A percentile compares a stretch with the other conserved stretches of the same genome.
phyloP scores from a whole-genome alignment of 2,329 filamentous ascomycete species.

The Ceratocystis eucalypticola region DNA sequence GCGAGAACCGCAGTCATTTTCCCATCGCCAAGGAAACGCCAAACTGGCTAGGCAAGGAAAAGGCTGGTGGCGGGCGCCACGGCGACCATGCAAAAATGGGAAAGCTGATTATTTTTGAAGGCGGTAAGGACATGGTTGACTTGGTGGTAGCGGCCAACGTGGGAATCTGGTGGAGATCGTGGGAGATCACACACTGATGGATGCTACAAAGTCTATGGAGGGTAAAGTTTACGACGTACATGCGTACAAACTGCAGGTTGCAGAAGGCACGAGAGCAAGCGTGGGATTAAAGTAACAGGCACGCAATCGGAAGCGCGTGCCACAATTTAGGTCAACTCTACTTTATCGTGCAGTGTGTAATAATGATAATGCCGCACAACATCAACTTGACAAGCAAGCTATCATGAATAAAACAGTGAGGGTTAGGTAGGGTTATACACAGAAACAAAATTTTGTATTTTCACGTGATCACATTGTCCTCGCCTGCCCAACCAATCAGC shows the following conservation, averaged over 20 bases:
- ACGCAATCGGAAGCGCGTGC: too few relatives aligned
- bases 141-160: conserved; percentile 82
- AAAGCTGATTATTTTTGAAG: conserved; percentile 78
- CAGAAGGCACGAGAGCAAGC: too few relatives aligned
- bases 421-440: too few relatives aligned
- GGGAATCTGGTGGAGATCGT: conserved; percentile 85
- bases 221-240: not conserved
- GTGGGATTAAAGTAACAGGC: too few relatives aligned
- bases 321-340: too few relatives aligned
- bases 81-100: conserved; percentile 85
- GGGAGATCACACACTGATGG: conserved; percentile 41
- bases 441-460: not conserved
- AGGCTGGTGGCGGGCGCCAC: conserved; percentile 70
- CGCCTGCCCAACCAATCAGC: not conserved
- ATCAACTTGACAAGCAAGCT: too few relatives aligned
- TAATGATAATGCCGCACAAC: too few relatives aligned
- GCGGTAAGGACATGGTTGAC: conserved; percentile 92
- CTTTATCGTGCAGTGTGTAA: too few relatives aligned
- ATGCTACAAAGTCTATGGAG: too few relatives aligned
- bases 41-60: conserved; percentile 72
- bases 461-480: not conserved
- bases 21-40: conserved; percentile 29
- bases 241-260: not conserved
- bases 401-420: too few relatives aligned
- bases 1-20: conserved; percentile 24